These are phyloP conservation scores for Acanthamoeba divionensis DNA, from an alignment of 208 protist genomes.

Conservation along the genomic window DNA sequence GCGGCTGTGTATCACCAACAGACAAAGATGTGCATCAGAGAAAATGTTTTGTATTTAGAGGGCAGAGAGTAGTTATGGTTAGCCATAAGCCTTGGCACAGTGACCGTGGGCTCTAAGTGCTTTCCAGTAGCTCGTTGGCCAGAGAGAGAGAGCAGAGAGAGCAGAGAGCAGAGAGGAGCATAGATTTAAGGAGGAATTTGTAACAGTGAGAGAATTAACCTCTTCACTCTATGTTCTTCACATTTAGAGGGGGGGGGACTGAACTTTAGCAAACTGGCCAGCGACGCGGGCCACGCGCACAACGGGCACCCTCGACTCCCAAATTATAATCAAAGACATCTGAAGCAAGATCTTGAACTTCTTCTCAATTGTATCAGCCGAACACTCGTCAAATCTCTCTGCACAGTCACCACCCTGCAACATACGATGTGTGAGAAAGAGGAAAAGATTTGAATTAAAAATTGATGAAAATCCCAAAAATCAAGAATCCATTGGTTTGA, in stretches of 20 bases:
- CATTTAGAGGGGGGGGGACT: neutral
- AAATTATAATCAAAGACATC: slow-evolving; percentile 74
- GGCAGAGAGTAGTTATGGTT: neutral
- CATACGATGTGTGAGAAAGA: neutral
- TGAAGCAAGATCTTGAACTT: slow-evolving; percentile 79
- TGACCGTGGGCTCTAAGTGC: no score
- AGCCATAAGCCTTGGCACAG: no score
- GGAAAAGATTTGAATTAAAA: neutral
- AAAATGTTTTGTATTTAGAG: slow-evolving; percentile 61
- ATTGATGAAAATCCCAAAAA: neutral
- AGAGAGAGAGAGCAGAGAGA: no score
- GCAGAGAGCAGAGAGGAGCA: no score
- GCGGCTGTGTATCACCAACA: slow-evolving; percentile 49
- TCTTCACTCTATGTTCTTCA: neutral
- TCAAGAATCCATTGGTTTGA: neutral
- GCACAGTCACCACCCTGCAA: slow-evolving; percentile 77
- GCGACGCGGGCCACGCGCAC: slow-evolving; percentile 62
- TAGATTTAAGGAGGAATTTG: no score
- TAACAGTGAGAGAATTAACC: neutral
- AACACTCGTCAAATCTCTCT: slow-evolving; percentile 77
- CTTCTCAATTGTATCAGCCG: slow-evolving; percentile 58
- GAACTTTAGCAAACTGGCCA: slow-evolving; percentile 73
- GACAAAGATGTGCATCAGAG: slow-evolving; percentile 63
- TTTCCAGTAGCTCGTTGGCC: no score
- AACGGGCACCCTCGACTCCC: neutral